These are phyloP conservation scores for Boletus semigastroideus DNA, from an alignment of 1,284 basidiomycete species.

Conservation along the genomic window DNA sequence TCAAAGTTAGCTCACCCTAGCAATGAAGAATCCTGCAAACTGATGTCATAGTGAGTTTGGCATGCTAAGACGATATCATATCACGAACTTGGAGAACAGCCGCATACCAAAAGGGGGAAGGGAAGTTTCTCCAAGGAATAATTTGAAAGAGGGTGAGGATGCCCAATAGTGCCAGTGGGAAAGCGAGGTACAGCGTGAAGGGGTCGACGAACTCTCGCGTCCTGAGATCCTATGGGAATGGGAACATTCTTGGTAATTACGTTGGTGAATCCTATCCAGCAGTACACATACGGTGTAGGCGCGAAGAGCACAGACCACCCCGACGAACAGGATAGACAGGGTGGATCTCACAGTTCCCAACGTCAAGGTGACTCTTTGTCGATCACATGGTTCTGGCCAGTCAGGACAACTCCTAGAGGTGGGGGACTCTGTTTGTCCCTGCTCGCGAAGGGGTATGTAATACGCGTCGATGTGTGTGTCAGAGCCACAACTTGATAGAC, in stretches of 20 bases:
- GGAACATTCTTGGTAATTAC: background rate
- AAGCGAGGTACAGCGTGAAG: conserved; percentile 15
- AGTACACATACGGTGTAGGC: conserved; percentile 20
- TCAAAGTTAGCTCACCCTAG: conserved; percentile 12
- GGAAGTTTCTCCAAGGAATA: conserved; percentile 10
- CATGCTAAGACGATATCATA: background rate
- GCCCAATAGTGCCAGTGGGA: conserved; percentile 16
- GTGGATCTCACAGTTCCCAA: conserved; percentile 12
- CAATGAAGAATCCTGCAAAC: conserved; percentile 27
- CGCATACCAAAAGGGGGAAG: conserved; percentile 24
- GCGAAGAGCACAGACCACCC: conserved; percentile 15
- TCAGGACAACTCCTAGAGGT: background rate
- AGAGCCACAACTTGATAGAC: background rate
- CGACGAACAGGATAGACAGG: conserved; percentile 16
- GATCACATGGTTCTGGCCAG: conserved; percentile 4
- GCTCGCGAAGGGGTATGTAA: conserved; percentile 7
- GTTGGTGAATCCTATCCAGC: background rate
- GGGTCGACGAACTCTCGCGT: conserved; percentile 13
- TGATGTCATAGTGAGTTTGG: conserved; percentile 8
- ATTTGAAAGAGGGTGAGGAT: conserved; percentile 15
- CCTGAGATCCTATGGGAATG: conserved; percentile 18
- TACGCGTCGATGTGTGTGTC: conserved; percentile 6
- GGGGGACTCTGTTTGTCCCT: conserved; percentile 4
- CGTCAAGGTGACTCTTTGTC: background rate
- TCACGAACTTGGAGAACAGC: conserved; percentile 24